Percentiles rank a stretch among this genome's conserved stretches.
These are phyloP conservation scores for Oldenlandia corymbosa DNA, from an alignment of 257 asterid genomes.

Conservation along the genomic window DNA sequence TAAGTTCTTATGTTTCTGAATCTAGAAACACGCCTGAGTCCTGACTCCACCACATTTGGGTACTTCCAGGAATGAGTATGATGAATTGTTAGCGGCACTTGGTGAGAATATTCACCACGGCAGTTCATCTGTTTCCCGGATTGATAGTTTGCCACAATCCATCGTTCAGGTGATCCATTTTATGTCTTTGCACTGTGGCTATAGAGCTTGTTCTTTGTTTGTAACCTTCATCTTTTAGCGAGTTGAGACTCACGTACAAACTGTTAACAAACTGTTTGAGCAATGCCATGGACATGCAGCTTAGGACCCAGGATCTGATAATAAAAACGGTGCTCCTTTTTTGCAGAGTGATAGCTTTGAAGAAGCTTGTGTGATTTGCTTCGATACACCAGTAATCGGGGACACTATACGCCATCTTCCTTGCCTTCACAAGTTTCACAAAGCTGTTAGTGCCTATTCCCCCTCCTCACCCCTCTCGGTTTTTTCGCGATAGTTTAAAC, in stretches of 20 bases:
- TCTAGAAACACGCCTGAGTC: too few relatives aligned
- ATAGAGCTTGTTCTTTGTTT: too few relatives aligned
- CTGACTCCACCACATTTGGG: too few relatives aligned
- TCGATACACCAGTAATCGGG: slow-evolving; percentile 70
- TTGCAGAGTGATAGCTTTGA: slow-evolving; percentile 62
- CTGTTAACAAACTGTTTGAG: too few relatives aligned
- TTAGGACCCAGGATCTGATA: too few relatives aligned
- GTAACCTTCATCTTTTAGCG: too few relatives aligned
- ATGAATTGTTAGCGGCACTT: slow-evolving; percentile 85
- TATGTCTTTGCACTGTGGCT: neutral
- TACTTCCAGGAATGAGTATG: slow-evolving; percentile 60
- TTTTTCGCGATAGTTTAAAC: neutral
- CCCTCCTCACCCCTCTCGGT: neutral
- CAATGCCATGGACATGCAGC: too few relatives aligned
- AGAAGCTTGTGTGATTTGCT: slow-evolving; percentile 83
- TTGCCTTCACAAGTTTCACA: slow-evolving; percentile 93
- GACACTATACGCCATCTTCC: slow-evolving; percentile 87
- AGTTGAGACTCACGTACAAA: too few relatives aligned
- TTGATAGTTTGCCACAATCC: slow-evolving; percentile 79
- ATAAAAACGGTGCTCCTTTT: neutral
- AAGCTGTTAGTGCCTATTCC: slow-evolving; percentile 66
- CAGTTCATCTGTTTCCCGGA: slow-evolving; percentile 59
- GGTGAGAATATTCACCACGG: slow-evolving; percentile 73
- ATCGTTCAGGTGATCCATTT: slow-evolving; percentile 61
- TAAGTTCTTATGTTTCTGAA: too few relatives aligned